Evolutionary conservation across 1,284 basidiomycete genomes (phyloP).

Genomic region (Meira nashicola): DNA sequence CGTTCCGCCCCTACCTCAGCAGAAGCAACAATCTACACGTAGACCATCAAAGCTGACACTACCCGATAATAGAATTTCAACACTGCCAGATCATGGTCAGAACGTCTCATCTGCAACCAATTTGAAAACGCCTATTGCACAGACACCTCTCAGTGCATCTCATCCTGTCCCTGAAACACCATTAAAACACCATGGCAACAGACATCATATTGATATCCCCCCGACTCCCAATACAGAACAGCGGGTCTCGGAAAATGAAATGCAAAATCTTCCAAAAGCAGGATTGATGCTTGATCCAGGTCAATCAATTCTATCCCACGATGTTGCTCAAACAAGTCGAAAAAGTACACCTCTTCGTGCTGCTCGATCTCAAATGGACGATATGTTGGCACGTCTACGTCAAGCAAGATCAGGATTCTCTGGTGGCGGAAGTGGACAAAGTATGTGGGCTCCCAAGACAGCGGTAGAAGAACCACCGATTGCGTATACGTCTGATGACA

Average conservation of each 20-base stretch:
- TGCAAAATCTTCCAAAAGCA: conserved; percentile 27
- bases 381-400: conserved; percentile 28
- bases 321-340: not conserved
- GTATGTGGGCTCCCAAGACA: conserved; percentile 22
- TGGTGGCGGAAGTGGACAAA: conserved; percentile 21
- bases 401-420: conserved; percentile 21
- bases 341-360: not conserved
- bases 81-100: no score
- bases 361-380: conserved; percentile 22
- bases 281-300: not conserved
- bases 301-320: conserved; percentile 2
- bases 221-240: not conserved
- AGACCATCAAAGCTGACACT: not conserved
- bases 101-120: not conserved
- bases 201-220: not conserved
- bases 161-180: conserved; percentile 41
- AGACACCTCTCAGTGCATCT: conserved; percentile 39
- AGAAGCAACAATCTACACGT: not conserved
- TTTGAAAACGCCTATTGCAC: conserved; percentile 13
- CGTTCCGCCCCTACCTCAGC: not conserved
- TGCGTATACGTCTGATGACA: conserved; percentile 15
- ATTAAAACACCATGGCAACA: conserved; percentile 24
- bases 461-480: not conserved
- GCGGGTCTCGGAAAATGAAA: not conserved
- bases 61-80: not conserved